Base-by-base conservation (phyloP, 1,139 yeast genomes). In the Yamadazyma conglobata region DNA sequence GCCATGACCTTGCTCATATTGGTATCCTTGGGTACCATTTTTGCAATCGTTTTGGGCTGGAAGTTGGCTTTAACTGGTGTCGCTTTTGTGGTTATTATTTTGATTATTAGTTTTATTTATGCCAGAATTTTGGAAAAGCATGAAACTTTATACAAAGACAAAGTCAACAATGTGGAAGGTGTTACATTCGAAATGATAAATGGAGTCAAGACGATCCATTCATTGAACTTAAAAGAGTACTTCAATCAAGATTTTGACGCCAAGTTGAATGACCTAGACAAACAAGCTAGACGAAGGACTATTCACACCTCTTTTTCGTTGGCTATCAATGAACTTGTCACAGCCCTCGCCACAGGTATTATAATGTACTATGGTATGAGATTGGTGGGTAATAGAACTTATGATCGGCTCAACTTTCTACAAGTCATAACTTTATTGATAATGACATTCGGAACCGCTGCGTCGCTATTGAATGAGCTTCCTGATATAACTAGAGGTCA, bases 1-100 rank as follows among this genome's bases (percentile, higher is more conserved):
- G 31, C 72, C 0, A 46, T 76, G 1, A 73, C 79, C 4, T 65
- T 84, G 28, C 32, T 72, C 1, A 59, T 77, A 0, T 66, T 88
- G 34, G 61, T 81, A 0, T 24, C 64, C 0, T 56, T 78, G 14
- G 94, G 96, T 3, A 44, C 79, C 4, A 59, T 75, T 5, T 89
- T 97, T 96, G 79, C 96, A 0, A 43, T 87, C 5, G 66, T 68
- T 0, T 51, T 70, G n/a, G 95, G 96, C 0, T 91, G 97, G 97
- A 83, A 80, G 45, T 60, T 91, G 28, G 75, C 96, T 1, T 57
- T 89, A 10, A 91, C 86, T 1, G 93, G 95, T 2, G 46, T 88
- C 7, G 69, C 95, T 0, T 66, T 88, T 51, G 70, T 84, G 7
- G 93, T 95, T 0, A 42, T 76, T 15, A 76, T 82, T 34, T 54